A percentile compares a stretch with the other conserved stretches of the same genome.
Conservation (phyloP, 2,329 filamentous ascomycete species). For the Drechslerella stenobrocha region DNA sequence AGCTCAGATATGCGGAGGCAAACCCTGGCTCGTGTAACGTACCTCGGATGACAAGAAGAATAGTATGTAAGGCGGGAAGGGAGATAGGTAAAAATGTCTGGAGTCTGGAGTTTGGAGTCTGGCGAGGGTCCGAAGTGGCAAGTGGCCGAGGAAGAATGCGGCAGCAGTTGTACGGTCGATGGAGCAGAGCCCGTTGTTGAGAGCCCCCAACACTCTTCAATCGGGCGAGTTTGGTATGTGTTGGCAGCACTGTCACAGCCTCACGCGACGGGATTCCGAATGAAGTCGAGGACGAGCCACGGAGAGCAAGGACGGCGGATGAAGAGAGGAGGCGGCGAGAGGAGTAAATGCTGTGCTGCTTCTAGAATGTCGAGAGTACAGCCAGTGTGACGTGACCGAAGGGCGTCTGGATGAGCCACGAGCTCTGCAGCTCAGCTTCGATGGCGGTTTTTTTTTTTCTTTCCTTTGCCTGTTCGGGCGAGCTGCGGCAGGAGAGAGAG, state of each 20-base stretch:
- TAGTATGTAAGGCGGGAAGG: conserved; percentile 15
- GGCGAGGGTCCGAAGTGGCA: conserved; percentile 31
- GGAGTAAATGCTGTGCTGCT: conserved; percentile 4
- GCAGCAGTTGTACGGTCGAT: background rate
- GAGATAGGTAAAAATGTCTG: too few relatives aligned
- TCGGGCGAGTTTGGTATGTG: conserved; percentile 1
- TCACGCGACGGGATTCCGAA: conserved; percentile 5
- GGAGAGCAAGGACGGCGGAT: background rate
- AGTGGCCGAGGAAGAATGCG: conserved; percentile 13
- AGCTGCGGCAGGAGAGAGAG: background rate
- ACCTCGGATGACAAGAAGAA: conserved; percentile 25
- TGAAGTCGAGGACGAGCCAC: conserved; percentile 1
- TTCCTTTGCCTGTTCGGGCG: conserved; percentile 1
- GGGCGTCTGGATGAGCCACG: conserved; percentile 12
- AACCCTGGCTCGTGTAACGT: conserved; percentile 48
- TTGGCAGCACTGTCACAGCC: conserved; percentile 13
- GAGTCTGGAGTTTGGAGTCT: too few relatives aligned
- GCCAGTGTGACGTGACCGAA: conserved; percentile 35
- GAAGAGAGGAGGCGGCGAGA: conserved; percentile 8
- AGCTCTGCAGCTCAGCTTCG: conserved; percentile 28
- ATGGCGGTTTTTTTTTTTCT: conserved; percentile 2
- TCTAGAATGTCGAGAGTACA: conserved; percentile 40
- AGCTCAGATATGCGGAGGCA: conserved; percentile 32
- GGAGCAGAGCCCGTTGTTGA: background rate
- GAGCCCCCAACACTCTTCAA: background rate